phyloP scores from a whole-genome alignment of 108 stramenopile genomes.

The Ochromonas danica region DNA sequence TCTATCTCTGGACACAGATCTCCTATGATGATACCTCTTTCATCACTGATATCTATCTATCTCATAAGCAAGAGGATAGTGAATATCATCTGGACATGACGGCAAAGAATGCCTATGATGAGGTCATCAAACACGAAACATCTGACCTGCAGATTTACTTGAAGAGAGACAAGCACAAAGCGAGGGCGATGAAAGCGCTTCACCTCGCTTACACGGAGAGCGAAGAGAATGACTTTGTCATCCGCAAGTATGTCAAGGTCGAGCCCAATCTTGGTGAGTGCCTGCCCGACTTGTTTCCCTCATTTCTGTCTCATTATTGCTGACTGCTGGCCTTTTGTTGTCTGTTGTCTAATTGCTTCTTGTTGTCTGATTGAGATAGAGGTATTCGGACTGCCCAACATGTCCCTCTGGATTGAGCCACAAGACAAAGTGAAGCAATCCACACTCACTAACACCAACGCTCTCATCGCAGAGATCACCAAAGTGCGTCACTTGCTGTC shows the following conservation, averaged over 20 bases:
- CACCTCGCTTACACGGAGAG: background rate
- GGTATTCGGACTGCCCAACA: constrained; percentile 15
- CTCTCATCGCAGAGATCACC: background rate
- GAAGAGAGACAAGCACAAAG: too few relatives aligned
- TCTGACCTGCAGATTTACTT: constrained; percentile 7
- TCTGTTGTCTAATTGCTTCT: too few relatives aligned
- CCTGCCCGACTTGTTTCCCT: too few relatives aligned
- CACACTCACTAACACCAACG: background rate
- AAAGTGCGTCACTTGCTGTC: constrained; percentile 18
- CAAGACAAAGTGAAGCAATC: background rate
- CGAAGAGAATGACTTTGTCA: background rate
- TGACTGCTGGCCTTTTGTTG: too few relatives aligned
- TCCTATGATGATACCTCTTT: background rate
- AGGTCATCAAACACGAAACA: background rate
- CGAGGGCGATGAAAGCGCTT: constrained; percentile 7
- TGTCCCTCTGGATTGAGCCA: background rate
- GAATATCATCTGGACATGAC: constrained; percentile 3
- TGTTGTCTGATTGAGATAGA: too few relatives aligned
- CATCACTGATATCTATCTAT: constrained; percentile 23
- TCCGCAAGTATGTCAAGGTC: background rate
- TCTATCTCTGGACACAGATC: constrained; percentile 4
- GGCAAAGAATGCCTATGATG: background rate
- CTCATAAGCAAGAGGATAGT: background rate
- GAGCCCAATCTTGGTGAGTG: too few relatives aligned
- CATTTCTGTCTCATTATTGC: too few relatives aligned